Conservation (phyloP, 805 yeast species). For the Kodamaea lidongshanica region DNA sequence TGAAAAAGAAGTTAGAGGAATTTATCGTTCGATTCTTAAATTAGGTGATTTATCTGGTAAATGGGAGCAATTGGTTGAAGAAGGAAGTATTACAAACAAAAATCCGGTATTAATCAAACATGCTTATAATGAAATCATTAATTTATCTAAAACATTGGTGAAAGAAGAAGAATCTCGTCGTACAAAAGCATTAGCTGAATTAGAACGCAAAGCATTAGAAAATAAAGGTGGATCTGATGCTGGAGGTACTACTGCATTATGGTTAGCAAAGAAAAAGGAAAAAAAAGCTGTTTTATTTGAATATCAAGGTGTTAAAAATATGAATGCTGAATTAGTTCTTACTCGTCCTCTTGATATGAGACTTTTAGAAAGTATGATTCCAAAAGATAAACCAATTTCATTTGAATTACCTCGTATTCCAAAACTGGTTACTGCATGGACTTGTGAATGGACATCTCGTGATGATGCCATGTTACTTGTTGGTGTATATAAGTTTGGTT, state of each 20-base stretch:
- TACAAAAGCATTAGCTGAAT: constrained; percentile 44
- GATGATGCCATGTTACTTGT: constrained; percentile 84
- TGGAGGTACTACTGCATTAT: constrained; percentile 44
- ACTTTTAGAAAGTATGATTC: constrained; percentile 48
- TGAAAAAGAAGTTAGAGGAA: constrained; percentile 80
- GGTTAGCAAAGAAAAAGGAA: constrained; percentile 68
- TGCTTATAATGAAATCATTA: constrained; percentile 67
- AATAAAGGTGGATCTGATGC: constrained; percentile 32
- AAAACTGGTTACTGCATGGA: constrained; percentile 87
- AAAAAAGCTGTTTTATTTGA: constrained; percentile 87
- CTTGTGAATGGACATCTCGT: constrained; percentile 71
- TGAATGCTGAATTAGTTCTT: constrained; percentile 84
- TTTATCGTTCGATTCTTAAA: constrained; percentile 75
- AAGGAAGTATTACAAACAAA: constrained; percentile 82
- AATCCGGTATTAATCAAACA: constrained; percentile 72
- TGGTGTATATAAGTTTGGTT: constrained; percentile 90
- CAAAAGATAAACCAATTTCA: constrained; percentile 48
- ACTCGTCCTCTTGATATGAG: constrained; percentile 83
- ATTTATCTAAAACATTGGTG: constrained; percentile 54
- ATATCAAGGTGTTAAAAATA: constrained; percentile 76
- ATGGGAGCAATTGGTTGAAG: constrained; percentile 84
- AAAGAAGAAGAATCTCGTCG: constrained; percentile 63
- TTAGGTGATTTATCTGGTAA: constrained; percentile 71
- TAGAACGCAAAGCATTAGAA: constrained; percentile 55
- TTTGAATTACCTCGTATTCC: constrained; percentile 60